These are phyloP conservation scores for Oxyria digyna DNA, from an alignment of 148 eudicot genomes.

Conservation along the genomic window DNA sequence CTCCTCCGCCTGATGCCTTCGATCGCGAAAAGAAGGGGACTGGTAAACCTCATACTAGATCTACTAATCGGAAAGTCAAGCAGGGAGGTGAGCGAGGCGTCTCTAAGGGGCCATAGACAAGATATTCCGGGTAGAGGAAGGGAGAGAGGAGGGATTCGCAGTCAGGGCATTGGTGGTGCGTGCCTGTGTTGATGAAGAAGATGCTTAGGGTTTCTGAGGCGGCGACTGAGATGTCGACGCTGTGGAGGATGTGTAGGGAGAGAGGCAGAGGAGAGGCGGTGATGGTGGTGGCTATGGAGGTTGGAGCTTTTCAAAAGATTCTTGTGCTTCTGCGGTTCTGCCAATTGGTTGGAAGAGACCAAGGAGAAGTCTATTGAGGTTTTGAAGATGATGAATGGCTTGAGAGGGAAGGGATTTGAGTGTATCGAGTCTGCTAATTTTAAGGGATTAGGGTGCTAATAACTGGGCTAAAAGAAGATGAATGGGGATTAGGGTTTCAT, in stretches of 20 bases:
- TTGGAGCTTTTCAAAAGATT: slow-evolving; percentile 44
- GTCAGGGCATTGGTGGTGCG: slow-evolving; percentile 20
- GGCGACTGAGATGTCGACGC: slow-evolving; percentile 29
- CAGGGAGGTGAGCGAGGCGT: slow-evolving; percentile 21
- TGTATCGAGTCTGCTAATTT: slow-evolving; percentile 35
- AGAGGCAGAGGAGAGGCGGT: neutral
- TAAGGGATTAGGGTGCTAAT: slow-evolving; percentile 11
- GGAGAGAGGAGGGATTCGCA: slow-evolving; percentile 17
- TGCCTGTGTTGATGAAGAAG: slow-evolving; percentile 43
- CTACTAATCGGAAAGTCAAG: neutral
- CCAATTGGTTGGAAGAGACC: slow-evolving; percentile 35
- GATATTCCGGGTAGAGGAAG: slow-evolving; percentile 17
- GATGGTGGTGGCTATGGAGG: slow-evolving; percentile 32
- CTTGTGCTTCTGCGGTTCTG: slow-evolving; percentile 48
- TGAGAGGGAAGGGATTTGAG: slow-evolving; percentile 17
- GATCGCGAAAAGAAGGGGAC: neutral
- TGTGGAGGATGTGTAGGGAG: slow-evolving; percentile 31
- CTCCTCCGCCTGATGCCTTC: neutral
- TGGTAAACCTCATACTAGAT: neutral
- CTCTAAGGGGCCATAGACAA: slow-evolving; percentile 27
- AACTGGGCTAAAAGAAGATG: too few relatives aligned
- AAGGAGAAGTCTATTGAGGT: slow-evolving; percentile 48
- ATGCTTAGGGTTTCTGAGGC: slow-evolving; percentile 23
- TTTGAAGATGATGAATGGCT: slow-evolving; percentile 44
- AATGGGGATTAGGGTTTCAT: too few relatives aligned